Conservation (phyloP, 2,329 filamentous ascomycete species). For the Alternaria solani region DNA sequence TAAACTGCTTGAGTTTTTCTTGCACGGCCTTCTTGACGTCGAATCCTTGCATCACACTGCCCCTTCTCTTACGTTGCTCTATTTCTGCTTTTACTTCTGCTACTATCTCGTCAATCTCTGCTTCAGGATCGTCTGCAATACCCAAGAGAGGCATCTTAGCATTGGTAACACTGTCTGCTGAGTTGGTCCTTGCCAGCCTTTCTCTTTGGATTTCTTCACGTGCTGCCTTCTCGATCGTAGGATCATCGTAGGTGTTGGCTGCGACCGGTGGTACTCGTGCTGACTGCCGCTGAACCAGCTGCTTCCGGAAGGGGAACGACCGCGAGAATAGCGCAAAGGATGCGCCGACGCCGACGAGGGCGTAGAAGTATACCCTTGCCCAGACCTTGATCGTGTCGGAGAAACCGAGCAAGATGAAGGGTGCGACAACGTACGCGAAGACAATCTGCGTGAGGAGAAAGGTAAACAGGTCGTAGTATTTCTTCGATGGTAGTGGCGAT, state of each 20-base stretch:
- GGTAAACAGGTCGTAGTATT: conserved; percentile 83
- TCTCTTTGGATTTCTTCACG: conserved; percentile 47
- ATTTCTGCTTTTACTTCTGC: conserved; percentile 78
- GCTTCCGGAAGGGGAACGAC: conserved; percentile 69
- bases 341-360: conserved; percentile 69
- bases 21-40: conserved; percentile 49
- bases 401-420: conserved; percentile 84
- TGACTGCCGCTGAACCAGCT: conserved; percentile 49
- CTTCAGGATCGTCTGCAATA: conserved; percentile 76
- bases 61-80: conserved; percentile 63
- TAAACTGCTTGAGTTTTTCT: conserved; percentile 47
- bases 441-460: conserved; percentile 80
- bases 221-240: conserved; percentile 40
- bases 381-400: conserved; percentile 76
- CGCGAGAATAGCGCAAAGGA: conserved; percentile 81
- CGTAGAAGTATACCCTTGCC: conserved; percentile 89
- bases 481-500: conserved; percentile 67
- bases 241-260: conserved; percentile 32
- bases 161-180: conserved; percentile 59
- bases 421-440: conserved; percentile 82
- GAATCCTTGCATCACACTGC: conserved; percentile 47
- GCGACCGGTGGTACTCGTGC: conserved; percentile 30
- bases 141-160: conserved; percentile 73
- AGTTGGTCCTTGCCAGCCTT: conserved; percentile 59
- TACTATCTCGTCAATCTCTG: conserved; percentile 80